Conservation (phyloP, 768 basidiomycete genomes). For the Xerocomellus intermedius region DNA sequence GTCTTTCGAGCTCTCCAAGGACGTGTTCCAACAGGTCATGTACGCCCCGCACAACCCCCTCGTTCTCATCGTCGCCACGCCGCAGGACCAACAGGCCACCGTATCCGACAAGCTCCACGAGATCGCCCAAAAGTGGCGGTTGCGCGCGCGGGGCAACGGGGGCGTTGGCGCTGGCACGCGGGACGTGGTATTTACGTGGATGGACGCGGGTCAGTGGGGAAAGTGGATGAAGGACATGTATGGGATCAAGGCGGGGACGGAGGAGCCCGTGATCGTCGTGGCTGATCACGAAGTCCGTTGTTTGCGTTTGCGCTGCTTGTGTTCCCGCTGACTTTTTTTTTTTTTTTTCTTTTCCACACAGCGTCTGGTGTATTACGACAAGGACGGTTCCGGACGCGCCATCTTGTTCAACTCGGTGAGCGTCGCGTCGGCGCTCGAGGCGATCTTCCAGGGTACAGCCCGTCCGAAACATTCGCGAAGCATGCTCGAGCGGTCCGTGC, state of each 20-base stretch:
- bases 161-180: constrained; percentile 27
- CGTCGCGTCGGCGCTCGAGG: constrained; percentile 71
- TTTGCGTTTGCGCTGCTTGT: rapidly evolving
- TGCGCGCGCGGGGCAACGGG: constrained; percentile 21
- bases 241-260: constrained; percentile 45
- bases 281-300: constrained; percentile 58
- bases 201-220: constrained; percentile 81
- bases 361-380: constrained; percentile 76
- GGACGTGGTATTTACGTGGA: constrained; percentile 84
- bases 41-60: constrained; percentile 70
- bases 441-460: constrained; percentile 51
- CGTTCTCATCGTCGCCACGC: constrained; percentile 70
- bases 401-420: constrained; percentile 56
- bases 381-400: constrained; percentile 51
- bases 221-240: constrained; percentile 95
- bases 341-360: constrained; percentile 24
- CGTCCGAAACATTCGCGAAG: constrained; percentile 67
- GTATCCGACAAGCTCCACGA: constrained; percentile 49
- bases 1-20: constrained; percentile 68
- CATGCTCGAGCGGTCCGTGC: constrained; percentile 59
- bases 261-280: constrained; percentile 54
- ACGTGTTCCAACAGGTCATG: constrained; percentile 85
- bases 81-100: constrained; percentile 33
- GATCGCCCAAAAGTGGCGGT: constrained; percentile 61
- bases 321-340: too few relatives aligned